Evolutionary conservation across 139 green algal genomes (phyloP), one percentile per base, ranked within the genome.

Genomic region (Pleodorina starrii): DNA sequence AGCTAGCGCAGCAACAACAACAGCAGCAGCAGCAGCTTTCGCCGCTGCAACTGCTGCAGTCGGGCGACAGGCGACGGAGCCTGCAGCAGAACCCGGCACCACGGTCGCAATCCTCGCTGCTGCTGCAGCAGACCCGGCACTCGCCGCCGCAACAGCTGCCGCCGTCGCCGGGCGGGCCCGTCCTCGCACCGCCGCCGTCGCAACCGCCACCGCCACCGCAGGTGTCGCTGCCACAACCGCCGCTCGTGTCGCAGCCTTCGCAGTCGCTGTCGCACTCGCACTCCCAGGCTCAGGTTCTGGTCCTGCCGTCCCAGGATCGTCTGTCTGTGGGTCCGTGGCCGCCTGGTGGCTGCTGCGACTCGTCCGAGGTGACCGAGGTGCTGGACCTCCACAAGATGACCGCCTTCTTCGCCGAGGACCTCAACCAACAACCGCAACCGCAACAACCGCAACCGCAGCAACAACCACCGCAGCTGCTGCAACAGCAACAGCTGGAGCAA

Each of bases 391-490:
- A 38, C 35, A 72, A 73, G 38, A 29, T 85, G 77, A 21, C 23
- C 21, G 9, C 35, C 27, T 51, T 54, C 54, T 86, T 86, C 68
- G 79, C 10, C 5, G 79, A 86, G 1, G 79, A 86, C 12, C 50
- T 66, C 43, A 40, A 48, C 16, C 38, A 12, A 7, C 7, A 50
- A 3, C 36, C 17, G 35, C 32, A 46, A 10, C 69, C 63, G 12
- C 27, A 73, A 1, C 25, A 36, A 11, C 48, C 10, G 48, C 48
- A 10, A 12, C 63, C n/a, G 27, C 63, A 73, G 29, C 59, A 71
- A 71, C 59, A n/a, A 11, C 59, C 23, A 6, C 59, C 23, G 11
- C 59, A 78, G 71, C 42, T 25, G 42, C 40, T 1, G 72, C 72
- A 11, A 40, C 42, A 57, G 7, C 42, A 51, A 19, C 72, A 80